Evolutionary conservation across 2,329 filamentous ascomycete species (phyloP), one percentile per base, ranked within the genome.

Genomic region (Daldinia sp.): DNA sequence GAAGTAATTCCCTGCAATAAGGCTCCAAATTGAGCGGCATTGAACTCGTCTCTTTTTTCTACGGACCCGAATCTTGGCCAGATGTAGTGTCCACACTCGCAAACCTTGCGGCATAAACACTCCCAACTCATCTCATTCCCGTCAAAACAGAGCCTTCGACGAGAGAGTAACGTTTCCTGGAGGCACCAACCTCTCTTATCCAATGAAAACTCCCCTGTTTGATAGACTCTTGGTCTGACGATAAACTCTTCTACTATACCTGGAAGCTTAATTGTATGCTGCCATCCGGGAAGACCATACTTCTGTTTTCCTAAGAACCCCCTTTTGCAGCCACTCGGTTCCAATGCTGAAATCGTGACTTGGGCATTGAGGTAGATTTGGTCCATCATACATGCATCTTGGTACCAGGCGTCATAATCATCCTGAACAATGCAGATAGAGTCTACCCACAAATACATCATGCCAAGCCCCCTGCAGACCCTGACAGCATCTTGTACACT

Each of bases 71-170:
- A 26, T 26, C 10, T 26, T 26, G 44, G 44, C 44, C 44, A 48
- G 12, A 48, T 13, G 13, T 18, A 48, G 20, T 48, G 44, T 3
- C 44, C 44, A 48, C 44, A 48, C 23, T 48, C 44, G 5, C 44
- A 48, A 48, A 48, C 9, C 20, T 48, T 48, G 20, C 44, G 20
- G 10, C 44, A 48, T 26, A 7, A 28, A 15, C 44, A 48, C 23
- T 48, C 44, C 44, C 44, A 48, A 6, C 20, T 48, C 44, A 48
- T 48, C 6, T 48, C 44, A 26, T 48, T 48, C 26, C 44, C 44
- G 10, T 48, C 20, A 20, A 48, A 48, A 15, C 44, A 26, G 18
- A 48, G 23, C 23, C 44, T 48, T 26, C 44, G 18, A 48, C 20
- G 23, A 13, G 44, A 26, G 10, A 48, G 44, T 15, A 48, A 13